These are phyloP conservation scores for Penicillium italicum DNA, from an alignment of 2,329 filamentous ascomycete genomes.

Conservation along the genomic window DNA sequence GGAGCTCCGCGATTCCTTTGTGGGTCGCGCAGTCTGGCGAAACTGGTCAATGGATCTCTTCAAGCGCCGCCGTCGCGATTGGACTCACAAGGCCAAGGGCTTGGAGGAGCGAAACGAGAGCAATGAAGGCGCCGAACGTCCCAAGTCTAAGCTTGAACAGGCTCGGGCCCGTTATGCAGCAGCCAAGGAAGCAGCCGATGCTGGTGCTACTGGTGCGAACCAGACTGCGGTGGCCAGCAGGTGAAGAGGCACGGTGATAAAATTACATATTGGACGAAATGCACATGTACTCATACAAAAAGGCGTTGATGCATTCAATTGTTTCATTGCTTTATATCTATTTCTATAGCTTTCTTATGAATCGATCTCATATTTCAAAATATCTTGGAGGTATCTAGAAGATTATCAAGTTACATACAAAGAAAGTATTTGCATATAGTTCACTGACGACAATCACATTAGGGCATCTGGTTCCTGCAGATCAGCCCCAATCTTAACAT, in stretches of 20 bases:
- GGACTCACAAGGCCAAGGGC: conserved; percentile 60
- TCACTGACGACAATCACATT: not conserved
- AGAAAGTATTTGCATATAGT: not conserved
- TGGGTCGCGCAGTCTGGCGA: conserved; percentile 66
- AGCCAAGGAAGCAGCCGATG: conserved; percentile 33
- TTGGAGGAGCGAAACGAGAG: conserved; percentile 30
- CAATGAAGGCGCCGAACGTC: conserved; percentile 26
- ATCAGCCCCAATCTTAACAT: not conserved
- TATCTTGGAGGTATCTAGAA: not conserved
- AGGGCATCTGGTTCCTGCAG: conserved; percentile 4
- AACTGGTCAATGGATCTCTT: conserved; percentile 74
- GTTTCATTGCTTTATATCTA: not conserved
- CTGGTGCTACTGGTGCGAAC: conserved; percentile 10
- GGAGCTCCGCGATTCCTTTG: conserved; percentile 60
- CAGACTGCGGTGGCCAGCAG: conserved; percentile 2
- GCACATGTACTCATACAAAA: conserved; percentile 10
- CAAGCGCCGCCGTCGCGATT: conserved; percentile 60
- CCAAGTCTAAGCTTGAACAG: conserved; percentile 54
- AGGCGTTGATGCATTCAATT: not conserved
- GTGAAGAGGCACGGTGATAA: not conserved
- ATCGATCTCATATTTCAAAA: not conserved
- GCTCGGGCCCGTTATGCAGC: conserved; percentile 57
- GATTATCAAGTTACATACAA: not conserved
- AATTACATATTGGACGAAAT: not conserved
- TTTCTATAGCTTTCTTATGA: not conserved